A percentile compares a stretch with the other conserved stretches of the same genome.
Conservation (phyloP, 2,329 filamentous ascomycete genomes). For the Neocatenulostroma microsporum region DNA sequence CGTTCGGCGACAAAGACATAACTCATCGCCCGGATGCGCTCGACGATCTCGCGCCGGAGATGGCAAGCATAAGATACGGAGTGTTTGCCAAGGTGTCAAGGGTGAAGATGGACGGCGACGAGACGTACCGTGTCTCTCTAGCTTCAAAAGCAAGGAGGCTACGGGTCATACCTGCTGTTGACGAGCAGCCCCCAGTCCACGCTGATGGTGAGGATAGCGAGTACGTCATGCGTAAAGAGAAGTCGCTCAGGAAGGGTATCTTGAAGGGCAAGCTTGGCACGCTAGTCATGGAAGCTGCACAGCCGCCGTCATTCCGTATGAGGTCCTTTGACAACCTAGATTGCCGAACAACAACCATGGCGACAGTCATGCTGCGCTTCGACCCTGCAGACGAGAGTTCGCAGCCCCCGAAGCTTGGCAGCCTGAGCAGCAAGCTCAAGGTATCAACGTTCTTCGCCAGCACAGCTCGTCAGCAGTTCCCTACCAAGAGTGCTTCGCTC, state of each 20-base stretch:
- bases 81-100: slow-evolving; percentile 34
- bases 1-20: slow-evolving; percentile 49
- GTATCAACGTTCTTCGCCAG: slow-evolving; percentile 52
- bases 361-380: slow-evolving; percentile 52
- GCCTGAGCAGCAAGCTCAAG: slow-evolving; percentile 48
- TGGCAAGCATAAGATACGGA: slow-evolving; percentile 53
- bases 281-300: slow-evolving; percentile 49
- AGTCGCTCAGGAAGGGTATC: slow-evolving; percentile 52
- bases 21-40: slow-evolving; percentile 38
- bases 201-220: slow-evolving; percentile 40
- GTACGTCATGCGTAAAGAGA: slow-evolving; percentile 51
- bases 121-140: slow-evolving; percentile 38
- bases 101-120: slow-evolving; percentile 38
- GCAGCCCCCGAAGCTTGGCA: slow-evolving; percentile 47
- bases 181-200: slow-evolving; percentile 54
- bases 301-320: slow-evolving; percentile 51
- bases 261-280: slow-evolving; percentile 53
- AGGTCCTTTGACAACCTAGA: slow-evolving; percentile 33
- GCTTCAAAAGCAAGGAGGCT: slow-evolving; percentile 48
- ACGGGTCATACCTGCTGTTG: slow-evolving; percentile 51
- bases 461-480: slow-evolving; percentile 44
- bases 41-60: slow-evolving; percentile 56
- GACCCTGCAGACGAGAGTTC: slow-evolving; percentile 47
- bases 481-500: slow-evolving; percentile 35
- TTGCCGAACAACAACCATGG: slow-evolving; percentile 45